Evolutionary conservation across 768 basidiomycete genomes (phyloP).

Genomic region (Lepiota brunneoincarnata): DNA sequence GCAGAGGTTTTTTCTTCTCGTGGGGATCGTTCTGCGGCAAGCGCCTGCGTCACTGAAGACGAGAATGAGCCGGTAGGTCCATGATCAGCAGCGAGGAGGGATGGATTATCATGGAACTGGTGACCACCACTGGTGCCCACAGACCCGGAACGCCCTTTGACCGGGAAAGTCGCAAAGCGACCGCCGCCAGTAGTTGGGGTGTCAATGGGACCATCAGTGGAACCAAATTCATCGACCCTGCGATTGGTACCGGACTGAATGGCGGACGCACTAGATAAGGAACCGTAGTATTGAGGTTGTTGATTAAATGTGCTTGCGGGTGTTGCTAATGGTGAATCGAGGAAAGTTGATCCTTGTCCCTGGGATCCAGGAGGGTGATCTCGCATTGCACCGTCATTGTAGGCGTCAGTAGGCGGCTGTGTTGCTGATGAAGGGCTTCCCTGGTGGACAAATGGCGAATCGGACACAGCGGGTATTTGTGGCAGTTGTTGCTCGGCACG

Average conservation of each 20-base stretch:
- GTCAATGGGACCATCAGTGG: constrained; percentile 22
- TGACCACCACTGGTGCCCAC: constrained; percentile 21
- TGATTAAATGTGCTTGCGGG: not conserved
- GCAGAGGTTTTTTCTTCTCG: constrained; percentile 4
- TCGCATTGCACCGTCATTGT: not conserved
- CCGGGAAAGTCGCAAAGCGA: constrained; percentile 70
- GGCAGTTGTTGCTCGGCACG: constrained; percentile 16
- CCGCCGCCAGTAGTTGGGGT: constrained; percentile 31
- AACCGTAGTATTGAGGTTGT: constrained; percentile 3
- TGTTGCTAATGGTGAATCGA: constrained; percentile 20
- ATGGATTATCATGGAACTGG: not conserved
- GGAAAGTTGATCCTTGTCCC: constrained; percentile 22
- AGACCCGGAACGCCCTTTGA: constrained; percentile 31
- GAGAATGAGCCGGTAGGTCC: constrained; percentile 29
- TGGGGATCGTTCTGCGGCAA: constrained; percentile 8
- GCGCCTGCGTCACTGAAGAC: constrained; percentile 33
- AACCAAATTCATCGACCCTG: constrained; percentile 42
- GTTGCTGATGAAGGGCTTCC: not conserved
- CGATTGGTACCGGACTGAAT: too few relatives aligned
- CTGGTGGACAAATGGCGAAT: constrained; percentile 1
- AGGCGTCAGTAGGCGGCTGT: not conserved
- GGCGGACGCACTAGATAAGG: constrained; percentile 6
- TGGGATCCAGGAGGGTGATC: constrained; percentile 12
- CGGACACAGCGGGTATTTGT: constrained; percentile 1
- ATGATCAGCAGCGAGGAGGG: constrained; percentile 8